Evolutionary conservation across 2,329 filamentous ascomycete genomes (phyloP).

Genomic region (Pseudocercospora fuligena): DNA sequence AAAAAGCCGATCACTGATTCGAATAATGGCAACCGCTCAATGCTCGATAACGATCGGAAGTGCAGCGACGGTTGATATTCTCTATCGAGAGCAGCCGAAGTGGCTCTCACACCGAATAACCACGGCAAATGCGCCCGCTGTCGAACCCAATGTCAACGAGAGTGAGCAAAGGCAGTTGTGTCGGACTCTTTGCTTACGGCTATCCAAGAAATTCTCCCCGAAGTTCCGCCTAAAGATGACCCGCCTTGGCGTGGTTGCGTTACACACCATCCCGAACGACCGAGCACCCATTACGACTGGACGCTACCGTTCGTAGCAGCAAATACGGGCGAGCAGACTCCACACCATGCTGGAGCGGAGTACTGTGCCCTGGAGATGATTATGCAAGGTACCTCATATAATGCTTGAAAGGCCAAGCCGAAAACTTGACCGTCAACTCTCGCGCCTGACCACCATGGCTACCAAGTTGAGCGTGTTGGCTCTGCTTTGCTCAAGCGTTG

Average conservation of each 20-base stretch:
- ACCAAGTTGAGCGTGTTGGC: neutral
- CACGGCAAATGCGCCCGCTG: neutral
- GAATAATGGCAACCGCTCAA: neutral
- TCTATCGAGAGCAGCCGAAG: neutral
- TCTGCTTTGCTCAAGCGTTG: neutral
- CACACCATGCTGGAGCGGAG: neutral
- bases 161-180: no score
- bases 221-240: neutral
- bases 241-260: neutral
- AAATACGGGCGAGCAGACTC: neutral
- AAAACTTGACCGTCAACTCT: neutral
- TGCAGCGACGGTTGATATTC: neutral
- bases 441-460: neutral
- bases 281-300: neutral
- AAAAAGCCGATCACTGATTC: neutral
- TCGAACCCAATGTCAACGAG: no score
- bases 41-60: neutral
- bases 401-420: neutral
- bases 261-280: neutral
- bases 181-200: no score
- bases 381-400: neutral
- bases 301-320: neutral
- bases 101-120: neutral
- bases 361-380: neutral
- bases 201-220: neutral